Base-by-base conservation (phyloP, 169 alveolate genomes). In the Cryptosporidium muris region DNA sequence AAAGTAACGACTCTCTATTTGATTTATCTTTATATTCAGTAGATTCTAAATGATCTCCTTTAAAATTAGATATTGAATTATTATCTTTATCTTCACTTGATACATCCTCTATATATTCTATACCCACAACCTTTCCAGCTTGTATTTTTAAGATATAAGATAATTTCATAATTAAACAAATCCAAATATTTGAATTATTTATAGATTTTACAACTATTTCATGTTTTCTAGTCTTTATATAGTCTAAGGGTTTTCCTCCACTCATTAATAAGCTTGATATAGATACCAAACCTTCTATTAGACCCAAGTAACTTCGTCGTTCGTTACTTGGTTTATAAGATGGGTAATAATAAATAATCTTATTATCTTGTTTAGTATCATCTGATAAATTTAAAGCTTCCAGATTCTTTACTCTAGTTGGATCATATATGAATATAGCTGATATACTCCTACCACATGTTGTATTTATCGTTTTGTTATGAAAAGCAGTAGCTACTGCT, bases 291-390 rank as follows among this genome's bases (percentile, higher is more conserved):
- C 85, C 85, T 14, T 74, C 85, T 14, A 74, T 14, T 1, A 74
- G n/a, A 34, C 63, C 43, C 68, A 74, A 48, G 36, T 74, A 58
- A 49, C 45, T 54, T n/a, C 49, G 42, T 58, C 43, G 54, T 45
- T 11, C 25, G 36, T 11, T 0, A 34, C 16, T 25, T 6, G 66
- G 34, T 34, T 56, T 45, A 25, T 3, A 53, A 40, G 74, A 42
- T 16, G 85, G 85, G 60, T 43, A 74, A 74, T 56, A 74, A 6
- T 74, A 74, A 56, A 74, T 52, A 58, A 74, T 58, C 60, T 74
- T 74, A 9, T 74, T 64, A 3, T 45, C 53, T 11, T 34, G 36
- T 12, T 37, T 14, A 58, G 60, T 40, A 58, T 60, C 25, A 11
- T 7, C 47, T 43, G 7, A 37, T 12, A 14, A 7, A 8, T 49